Conservation (phyloP, 495 filamentous ascomycete genomes). For the Baudoinia panamericana region DNA sequence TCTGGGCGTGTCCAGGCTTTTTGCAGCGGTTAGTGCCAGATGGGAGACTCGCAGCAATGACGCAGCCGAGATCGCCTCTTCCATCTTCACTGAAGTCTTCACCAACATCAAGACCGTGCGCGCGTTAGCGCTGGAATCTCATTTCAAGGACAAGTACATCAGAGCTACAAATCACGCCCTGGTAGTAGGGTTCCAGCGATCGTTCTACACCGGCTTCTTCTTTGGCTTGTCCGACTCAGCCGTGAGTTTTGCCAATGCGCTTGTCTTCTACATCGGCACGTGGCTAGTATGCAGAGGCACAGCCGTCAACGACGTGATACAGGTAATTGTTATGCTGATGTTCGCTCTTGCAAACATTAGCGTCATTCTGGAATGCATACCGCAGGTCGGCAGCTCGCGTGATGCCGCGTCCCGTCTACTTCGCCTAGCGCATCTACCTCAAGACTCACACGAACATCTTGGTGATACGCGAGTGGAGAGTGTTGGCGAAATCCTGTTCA, state of each 20-base stretch:
- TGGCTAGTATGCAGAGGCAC: constrained; percentile 41
- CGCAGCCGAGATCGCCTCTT: constrained; percentile 39
- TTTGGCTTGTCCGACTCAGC: constrained; percentile 64
- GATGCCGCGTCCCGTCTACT: constrained; percentile 63
- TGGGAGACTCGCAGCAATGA: constrained; percentile 61
- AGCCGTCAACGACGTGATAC: constrained; percentile 46
- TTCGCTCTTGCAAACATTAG: constrained; percentile 65
- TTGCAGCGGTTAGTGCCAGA: constrained; percentile 45
- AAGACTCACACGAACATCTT: constrained; percentile 49
- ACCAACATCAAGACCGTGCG: constrained; percentile 70
- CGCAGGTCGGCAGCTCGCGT: constrained; percentile 62
- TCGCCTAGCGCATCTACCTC: constrained; percentile 49
- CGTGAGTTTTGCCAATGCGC: constrained; percentile 57
- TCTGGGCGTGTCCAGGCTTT: constrained; percentile 48
- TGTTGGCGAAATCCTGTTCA: constrained; percentile 50
- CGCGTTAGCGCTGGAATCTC: constrained; percentile 58
- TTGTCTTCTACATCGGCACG: constrained; percentile 76
- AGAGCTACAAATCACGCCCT: constrained; percentile 38
- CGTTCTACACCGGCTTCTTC: constrained; percentile 52
- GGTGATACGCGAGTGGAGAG: constrained; percentile 34
- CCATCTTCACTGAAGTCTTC: constrained; percentile 66
- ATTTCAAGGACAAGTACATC: constrained; percentile 57
- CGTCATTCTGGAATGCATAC: constrained; percentile 56
- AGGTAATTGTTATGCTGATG: constrained; percentile 69
- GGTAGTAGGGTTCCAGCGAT: constrained; percentile 43